phyloP scores from a whole-genome alignment of 495 filamentous ascomycete genomes.

The Xylaria intraflava region DNA sequence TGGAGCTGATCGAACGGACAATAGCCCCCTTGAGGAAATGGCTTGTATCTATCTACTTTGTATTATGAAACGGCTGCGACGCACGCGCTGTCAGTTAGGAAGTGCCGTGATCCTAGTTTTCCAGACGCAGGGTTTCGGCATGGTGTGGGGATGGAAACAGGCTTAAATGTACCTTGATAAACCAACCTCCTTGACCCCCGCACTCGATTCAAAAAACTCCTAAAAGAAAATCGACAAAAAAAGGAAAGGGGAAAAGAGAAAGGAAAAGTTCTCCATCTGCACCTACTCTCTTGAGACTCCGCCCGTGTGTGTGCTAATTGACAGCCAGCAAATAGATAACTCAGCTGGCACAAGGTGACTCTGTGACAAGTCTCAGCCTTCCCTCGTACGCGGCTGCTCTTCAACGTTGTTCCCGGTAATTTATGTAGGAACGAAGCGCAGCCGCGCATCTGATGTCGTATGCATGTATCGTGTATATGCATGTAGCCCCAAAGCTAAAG shows the following conservation, averaged over 20 bases:
- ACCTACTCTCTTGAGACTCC: not conserved
- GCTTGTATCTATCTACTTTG: conserved; percentile 9
- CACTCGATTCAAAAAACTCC: not conserved
- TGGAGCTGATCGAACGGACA: not conserved
- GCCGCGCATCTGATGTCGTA: not conserved
- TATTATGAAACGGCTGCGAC: conserved; percentile 8
- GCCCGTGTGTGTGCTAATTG: not conserved
- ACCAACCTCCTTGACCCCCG: not conserved
- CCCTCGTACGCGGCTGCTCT: too few species aligned
- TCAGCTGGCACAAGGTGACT: too few species aligned
- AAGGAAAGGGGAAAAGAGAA: not conserved
- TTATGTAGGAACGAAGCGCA: too few species aligned
- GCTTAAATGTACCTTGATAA: not conserved
- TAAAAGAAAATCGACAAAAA: not conserved
- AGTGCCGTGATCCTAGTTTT: not conserved
- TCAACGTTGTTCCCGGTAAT: too few species aligned
- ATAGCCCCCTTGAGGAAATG: not conserved
- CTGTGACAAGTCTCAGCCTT: too few species aligned
- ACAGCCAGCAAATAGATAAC: not conserved
- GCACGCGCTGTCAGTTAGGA: not conserved
- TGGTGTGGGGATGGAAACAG: conserved; percentile 10
- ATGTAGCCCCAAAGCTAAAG: too few species aligned
- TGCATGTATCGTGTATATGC: not conserved
- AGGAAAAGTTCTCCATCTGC: not conserved
- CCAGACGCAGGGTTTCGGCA: not conserved